Conservation (phyloP, 2,329 filamentous ascomycete genomes). For the Penicillium verrucosum region DNA sequence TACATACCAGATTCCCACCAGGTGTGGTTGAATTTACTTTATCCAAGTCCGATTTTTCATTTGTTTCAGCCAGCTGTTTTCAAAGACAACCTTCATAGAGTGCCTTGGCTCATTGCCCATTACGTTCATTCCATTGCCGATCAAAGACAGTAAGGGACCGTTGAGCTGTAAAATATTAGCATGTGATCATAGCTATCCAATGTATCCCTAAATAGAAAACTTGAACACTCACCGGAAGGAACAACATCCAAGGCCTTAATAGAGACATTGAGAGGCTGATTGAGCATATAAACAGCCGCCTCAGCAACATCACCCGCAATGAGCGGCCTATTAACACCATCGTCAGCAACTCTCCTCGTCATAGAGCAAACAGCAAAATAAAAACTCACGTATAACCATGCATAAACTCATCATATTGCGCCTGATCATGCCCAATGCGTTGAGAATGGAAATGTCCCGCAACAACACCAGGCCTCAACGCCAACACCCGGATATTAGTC, state of each 20-base stretch:
- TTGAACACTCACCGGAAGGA: slow-evolving; percentile 32
- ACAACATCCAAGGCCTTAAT: slow-evolving; percentile 50
- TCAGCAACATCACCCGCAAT: slow-evolving; percentile 45
- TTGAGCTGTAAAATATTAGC: slow-evolving; percentile 23
- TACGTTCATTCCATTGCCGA: slow-evolving; percentile 26
- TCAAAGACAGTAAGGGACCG: slow-evolving; percentile 34
- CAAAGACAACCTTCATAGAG: not conserved
- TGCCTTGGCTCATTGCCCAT: not conserved
- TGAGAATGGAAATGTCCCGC: slow-evolving; percentile 50
- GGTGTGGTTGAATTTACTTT: slow-evolving; percentile 2
- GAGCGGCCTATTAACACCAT: slow-evolving; percentile 30
- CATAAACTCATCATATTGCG: slow-evolving; percentile 45
- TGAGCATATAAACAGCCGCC: slow-evolving; percentile 45
- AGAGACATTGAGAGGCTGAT: slow-evolving; percentile 39
- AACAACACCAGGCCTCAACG: slow-evolving; percentile 48
- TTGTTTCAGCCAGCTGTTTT: not conserved
- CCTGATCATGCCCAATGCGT: slow-evolving; percentile 45
- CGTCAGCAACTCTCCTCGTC: not conserved
- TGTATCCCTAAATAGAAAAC: not conserved
- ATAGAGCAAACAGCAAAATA: not conserved
- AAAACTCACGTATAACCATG: slow-evolving; percentile 39
- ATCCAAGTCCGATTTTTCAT: not conserved
- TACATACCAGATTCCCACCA: slow-evolving; percentile 11
- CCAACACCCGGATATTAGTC: slow-evolving; percentile 49
- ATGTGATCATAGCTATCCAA: not conserved